Evolutionary conservation across 2,329 filamentous ascomycete species (phyloP), one percentile per base, ranked within the genome.

Genomic region (Ceratocystis smalleyi): DNA sequence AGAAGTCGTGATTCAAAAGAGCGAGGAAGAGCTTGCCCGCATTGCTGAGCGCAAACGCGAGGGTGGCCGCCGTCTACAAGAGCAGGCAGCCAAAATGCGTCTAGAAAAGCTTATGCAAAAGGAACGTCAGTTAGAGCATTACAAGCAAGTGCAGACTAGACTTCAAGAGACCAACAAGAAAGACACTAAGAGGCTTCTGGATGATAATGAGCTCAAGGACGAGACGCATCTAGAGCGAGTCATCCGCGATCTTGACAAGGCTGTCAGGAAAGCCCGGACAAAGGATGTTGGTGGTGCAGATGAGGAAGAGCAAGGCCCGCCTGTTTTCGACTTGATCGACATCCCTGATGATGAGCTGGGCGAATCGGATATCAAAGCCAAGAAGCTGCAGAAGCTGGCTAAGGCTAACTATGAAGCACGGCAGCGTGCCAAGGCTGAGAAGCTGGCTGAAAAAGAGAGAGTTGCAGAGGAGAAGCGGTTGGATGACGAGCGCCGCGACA

Each of bases 61-160:
- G 75, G 94, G 90, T 69, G 94, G 94, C 0, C 81, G 94, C 68
- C 81, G 95, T 57, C 73, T 99, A 30, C 94, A 99, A 73, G 91
- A 96, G 70, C 94, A 99, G 74, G 94, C 94, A 0, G 92, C 92
- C 8, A 97, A 96, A 75, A 96, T 96, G 90, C 86, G 94, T 6
- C 77, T 99, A 0, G 94, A 99, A 68, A 95, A 95, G 70, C 79
- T 99, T 59, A 89, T 97, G 73, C 88, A 89, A 71, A 99, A 99
- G 74, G 94, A 99, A 75, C 85, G 95, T 72, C 91, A 97, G 72
- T 77, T 97, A 1, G 91, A 95, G 69, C 96, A 96, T 74, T 96
- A 91, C 78, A 91, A 90, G 72, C 83, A 90, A 66, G 77, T 99
- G 3, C 90, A 95, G 71, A 74, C 78, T 43, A 84, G 83, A 68